These are phyloP conservation scores for Metschnikowia noctiluminum DNA, from an alignment of 805 yeast genomes.

Conservation along the genomic window DNA sequence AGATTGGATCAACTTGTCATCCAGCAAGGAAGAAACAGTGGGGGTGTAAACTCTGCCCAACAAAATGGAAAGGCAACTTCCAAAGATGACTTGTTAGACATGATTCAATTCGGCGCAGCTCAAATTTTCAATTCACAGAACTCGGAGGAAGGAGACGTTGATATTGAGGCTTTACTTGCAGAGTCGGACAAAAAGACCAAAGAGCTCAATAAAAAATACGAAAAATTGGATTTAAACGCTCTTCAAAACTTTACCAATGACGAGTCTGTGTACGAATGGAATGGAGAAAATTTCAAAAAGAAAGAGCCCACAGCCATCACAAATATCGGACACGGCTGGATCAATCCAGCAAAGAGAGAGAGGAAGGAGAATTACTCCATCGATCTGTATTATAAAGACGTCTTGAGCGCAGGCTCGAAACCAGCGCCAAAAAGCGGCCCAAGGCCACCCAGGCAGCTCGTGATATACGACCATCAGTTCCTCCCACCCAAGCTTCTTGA, in stretches of 20 bases:
- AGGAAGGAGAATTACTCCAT: slow-evolving; percentile 82
- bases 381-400: slow-evolving; percentile 83
- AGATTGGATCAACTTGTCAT: slow-evolving; percentile 79
- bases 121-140: slow-evolving; percentile 47
- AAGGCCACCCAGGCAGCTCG: slow-evolving; percentile 79
- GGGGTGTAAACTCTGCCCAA: slow-evolving; percentile 26
- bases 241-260: slow-evolving; percentile 71
- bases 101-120: slow-evolving; percentile 83
- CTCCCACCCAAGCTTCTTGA: slow-evolving; percentile 74
- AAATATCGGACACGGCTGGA: slow-evolving; percentile 61
- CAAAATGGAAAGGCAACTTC: slow-evolving; percentile 42
- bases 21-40: slow-evolving; percentile 61
- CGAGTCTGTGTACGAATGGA: slow-evolving; percentile 77
- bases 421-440: slow-evolving; percentile 53
- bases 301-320: slow-evolving; percentile 45
- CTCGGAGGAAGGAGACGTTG: slow-evolving; percentile 45
- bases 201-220: slow-evolving; percentile 59
- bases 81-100: slow-evolving; percentile 70
- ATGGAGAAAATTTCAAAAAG: slow-evolving; percentile 77
- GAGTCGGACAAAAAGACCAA: slow-evolving; percentile 63
- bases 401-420: slow-evolving; percentile 59
- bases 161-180: slow-evolving; percentile 58
- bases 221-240: slow-evolving; percentile 69
- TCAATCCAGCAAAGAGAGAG: slow-evolving; percentile 82
- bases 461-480: slow-evolving; percentile 87